Evolutionary conservation across 441 rosid species (phyloP), one percentile per base, ranked within the genome.

Genomic region (Iberis amara): DNA sequence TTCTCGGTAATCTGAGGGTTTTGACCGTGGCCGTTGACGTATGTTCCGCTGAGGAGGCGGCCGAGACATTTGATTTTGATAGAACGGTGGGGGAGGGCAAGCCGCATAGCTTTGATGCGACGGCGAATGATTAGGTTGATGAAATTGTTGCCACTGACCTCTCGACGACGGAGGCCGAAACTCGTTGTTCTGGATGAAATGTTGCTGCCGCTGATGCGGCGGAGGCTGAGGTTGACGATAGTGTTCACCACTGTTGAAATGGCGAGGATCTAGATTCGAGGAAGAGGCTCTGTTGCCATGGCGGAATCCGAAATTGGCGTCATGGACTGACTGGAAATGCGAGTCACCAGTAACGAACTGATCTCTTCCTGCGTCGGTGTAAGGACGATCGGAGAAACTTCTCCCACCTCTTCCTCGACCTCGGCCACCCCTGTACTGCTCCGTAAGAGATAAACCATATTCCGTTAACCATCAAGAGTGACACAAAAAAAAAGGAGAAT

Each of bases 351-450:
- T 57, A 7, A 76, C 67, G 11, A 64, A 52, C 11, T 62, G 76
- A 55, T 74, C 79, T 63, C 82, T 71, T 12, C 71, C 77, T 3
- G 68, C 74, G 10, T 68, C 66, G 37, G 40, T 32, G 54, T 47
- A 52, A 7, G 71, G 55, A 27, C 69, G 72, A 57, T 60, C 74
- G 37, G 87, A 82, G 77, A 73, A 76, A 68, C 73, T 64, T 68
- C 90, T 75, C 27, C 73, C 46, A 2, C 66, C 64, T 38, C 59
- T 45, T 12, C 57, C 63, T 66, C 82, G 6, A 1, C 58, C 61
- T 66, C 82, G 60, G 14, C 81, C 78, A 11, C 92, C 85, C 52
- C 79, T 67, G 71, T 73, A 59, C 92, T 85, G 83, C 51, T 76
- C 15, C 50, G 63, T 55, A 51, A 41, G 33, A 37, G 40, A 8